Evolutionary conservation across 225 moss, liverwort and hornwort species (phyloP), one percentile per base, ranked within the genome.

Genomic region (Pseudoscleropodium purum): DNA sequence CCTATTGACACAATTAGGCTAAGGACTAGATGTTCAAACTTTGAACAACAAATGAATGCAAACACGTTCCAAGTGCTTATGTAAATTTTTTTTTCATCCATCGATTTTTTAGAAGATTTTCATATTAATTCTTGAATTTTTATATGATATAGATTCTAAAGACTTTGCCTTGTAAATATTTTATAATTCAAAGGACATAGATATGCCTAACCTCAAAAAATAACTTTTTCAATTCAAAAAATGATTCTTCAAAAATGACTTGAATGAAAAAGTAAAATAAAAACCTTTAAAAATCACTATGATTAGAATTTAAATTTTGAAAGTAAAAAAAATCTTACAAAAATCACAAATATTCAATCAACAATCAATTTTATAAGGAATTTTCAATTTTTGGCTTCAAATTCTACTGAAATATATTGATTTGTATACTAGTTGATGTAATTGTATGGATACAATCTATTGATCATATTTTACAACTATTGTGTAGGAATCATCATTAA

Each of bases 141-240:
- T 39, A 3, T 29, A 18, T 0, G 1, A 0, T 18, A 18, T 30
- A 47, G 11, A 31, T 75, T 18, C 0, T 30, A 0, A 47, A 11
- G 47, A 3, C 6, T 31, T 24, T 30, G 6, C 2, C 19, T 47
- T 75, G 2, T 18, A 31, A 47, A 19, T 31, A 75, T 69, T 24
- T 7, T 39, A 7, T 39, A 24, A 70, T 70, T 70, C 13, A 70
- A 70, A 23, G 7, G 24, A 2, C 25, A 69, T 7, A 4, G 7
- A 13, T 69, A 13, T 23, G 23, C 1, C 4, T 23, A n/a, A 7
- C 2, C 0, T 68, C 23, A 21, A 19, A 68, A 68, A n/a, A 0
- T 20, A 21, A n/a, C 1, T 12, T 68, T n/a, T 68, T 68, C 21
- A n/a, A 21, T 37, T 68, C 12, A 37, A 21, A 21, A n/a, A 37